A percentile compares a stretch with the other conserved stretches of the same genome.
These are phyloP conservation scores for Platanthera zijinensis DNA, from an alignment of 106 monocot genomes.

Conservation along the genomic window DNA sequence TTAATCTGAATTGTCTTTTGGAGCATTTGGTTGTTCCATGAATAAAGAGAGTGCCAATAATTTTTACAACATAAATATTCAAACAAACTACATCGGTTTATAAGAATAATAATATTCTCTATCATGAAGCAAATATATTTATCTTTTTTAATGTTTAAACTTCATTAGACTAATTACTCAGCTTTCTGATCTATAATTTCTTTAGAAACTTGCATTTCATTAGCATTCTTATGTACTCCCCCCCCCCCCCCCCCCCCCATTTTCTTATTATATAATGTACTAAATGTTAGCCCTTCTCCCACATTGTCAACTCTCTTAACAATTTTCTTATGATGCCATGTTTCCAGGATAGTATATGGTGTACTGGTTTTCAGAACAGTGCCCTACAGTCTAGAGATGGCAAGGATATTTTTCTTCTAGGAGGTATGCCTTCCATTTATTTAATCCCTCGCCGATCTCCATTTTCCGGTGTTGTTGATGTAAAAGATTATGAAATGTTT, in stretches of 20 bases:
- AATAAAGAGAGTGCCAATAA: not conserved
- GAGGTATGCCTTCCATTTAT: slow-evolving; percentile 35
- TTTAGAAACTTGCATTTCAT: not conserved
- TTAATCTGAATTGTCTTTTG: not conserved
- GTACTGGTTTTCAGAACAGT: slow-evolving; percentile 81
- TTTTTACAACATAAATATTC: not conserved
- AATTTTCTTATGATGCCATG: slow-evolving; percentile 1
- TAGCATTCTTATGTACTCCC: not conserved
- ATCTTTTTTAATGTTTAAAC: not conserved
- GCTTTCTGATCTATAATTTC: not conserved
- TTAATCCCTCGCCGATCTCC: not conserved
- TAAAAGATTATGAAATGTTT: too few species aligned
- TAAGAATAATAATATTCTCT: not conserved
- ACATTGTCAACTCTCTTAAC: not conserved
- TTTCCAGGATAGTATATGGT: slow-evolving; percentile 45
- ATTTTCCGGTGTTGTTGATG: not conserved
- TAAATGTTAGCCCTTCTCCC: not conserved
- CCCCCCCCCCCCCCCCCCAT: not conserved
- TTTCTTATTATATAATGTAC: not conserved
- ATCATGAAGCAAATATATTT: not conserved
- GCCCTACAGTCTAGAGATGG: slow-evolving; percentile 69
- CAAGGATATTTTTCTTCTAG: slow-evolving; percentile 76
- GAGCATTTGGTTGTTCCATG: not conserved
- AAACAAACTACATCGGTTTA: not conserved
- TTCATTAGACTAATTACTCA: not conserved